These are phyloP conservation scores for Ulota crispa DNA, from an alignment of 225 moss, liverwort and hornwort genomes.

Conservation along the genomic window DNA sequence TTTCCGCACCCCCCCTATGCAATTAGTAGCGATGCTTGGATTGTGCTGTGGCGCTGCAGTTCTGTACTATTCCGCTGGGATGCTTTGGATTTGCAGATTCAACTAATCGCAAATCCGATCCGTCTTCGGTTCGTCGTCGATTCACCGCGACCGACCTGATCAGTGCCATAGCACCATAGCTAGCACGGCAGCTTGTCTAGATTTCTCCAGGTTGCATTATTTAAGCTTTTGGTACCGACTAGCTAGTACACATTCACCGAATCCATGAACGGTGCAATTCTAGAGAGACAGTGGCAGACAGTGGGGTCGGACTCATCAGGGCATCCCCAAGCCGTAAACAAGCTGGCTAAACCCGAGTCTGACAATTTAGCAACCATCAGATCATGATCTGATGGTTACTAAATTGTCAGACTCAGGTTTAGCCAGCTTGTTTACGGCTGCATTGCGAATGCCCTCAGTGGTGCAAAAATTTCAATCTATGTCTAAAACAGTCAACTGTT, in stretches of 20 bases:
- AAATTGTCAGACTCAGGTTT: too few relatives aligned
- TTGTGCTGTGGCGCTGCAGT: too few relatives aligned
- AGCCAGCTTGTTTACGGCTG: too few relatives aligned
- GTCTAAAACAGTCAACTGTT: background rate
- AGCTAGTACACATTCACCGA: background rate
- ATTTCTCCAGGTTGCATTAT: background rate
- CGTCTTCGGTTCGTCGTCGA: background rate
- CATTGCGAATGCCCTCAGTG: too few relatives aligned
- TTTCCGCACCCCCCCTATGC: background rate
- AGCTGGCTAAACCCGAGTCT: too few relatives aligned
- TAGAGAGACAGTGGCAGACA: background rate
- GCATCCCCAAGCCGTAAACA: too few relatives aligned
- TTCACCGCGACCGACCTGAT: slow-evolving; percentile 1
- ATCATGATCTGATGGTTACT: too few relatives aligned
- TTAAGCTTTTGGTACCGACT: slow-evolving; percentile 15
- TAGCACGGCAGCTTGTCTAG: background rate
- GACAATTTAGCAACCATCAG: too few relatives aligned
- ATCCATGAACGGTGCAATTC: background rate
- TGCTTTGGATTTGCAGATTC: background rate
- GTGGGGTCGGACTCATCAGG: background rate
- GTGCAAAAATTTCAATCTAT: background rate
- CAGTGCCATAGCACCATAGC: background rate
- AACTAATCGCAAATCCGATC: background rate
- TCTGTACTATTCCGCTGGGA: background rate
- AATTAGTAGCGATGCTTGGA: too few relatives aligned